A percentile compares a stretch with the other conserved stretches of the same genome.
Evolutionary conservation across 208 protist species (phyloP).

Genomic region (Endotrypanum monterogeii): DNA sequence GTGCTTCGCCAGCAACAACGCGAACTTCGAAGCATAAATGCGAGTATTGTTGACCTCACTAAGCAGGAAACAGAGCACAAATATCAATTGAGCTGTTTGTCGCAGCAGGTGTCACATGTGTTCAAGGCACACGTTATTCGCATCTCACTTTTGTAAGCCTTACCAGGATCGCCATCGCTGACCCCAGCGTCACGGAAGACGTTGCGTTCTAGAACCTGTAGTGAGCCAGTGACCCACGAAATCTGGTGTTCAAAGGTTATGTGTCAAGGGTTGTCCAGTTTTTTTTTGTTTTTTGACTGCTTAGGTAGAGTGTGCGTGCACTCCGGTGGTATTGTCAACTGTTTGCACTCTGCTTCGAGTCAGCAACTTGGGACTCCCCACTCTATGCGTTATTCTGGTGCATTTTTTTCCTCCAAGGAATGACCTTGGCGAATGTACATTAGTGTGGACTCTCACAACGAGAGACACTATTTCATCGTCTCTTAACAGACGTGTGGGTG

Average conservation of each 20-base stretch:
- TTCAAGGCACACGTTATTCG: slow-evolving; percentile 61
- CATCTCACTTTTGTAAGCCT: slow-evolving; percentile 37
- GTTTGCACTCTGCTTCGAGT: no score
- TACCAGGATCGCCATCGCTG: not conserved
- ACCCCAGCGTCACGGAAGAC: not conserved
- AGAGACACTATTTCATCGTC: not conserved
- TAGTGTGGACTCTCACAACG: no score
- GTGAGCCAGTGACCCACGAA: not conserved
- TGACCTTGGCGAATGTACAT: not conserved
- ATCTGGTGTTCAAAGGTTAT: not conserved
- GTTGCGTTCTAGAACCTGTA: not conserved
- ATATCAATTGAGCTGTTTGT: slow-evolving; percentile 41
- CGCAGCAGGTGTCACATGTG: slow-evolving; percentile 51
- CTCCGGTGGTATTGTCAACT: no score
- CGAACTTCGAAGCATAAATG: slow-evolving; percentile 8
- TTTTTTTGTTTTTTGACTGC: no score
- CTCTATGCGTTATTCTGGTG: not conserved
- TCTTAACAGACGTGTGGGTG: not conserved
- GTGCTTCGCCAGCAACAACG: slow-evolving; percentile 10
- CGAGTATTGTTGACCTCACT: slow-evolving; percentile 22
- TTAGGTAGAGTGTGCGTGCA: no score
- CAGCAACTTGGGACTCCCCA: not conserved
- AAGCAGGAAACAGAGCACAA: slow-evolving; percentile 34
- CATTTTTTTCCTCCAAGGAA: not conserved
- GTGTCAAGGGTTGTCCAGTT: not conserved